Conservation (phyloP, 179 eudicot genomes). For the Gypsophila paniculata region DNA sequence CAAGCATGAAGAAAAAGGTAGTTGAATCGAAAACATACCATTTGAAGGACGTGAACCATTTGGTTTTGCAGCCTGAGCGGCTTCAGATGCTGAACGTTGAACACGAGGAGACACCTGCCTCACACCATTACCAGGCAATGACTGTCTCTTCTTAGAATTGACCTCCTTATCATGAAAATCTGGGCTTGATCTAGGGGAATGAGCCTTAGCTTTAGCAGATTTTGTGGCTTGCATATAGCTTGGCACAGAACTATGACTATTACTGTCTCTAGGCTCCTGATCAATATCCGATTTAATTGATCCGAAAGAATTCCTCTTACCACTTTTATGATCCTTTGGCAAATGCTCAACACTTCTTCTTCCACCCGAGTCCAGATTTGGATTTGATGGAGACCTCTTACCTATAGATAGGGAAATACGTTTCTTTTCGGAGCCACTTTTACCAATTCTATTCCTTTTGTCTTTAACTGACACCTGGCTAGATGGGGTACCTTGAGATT, state of each 20-base stretch:
- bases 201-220: slow-evolving; percentile 86
- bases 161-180: slow-evolving; percentile 68
- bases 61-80: slow-evolving; percentile 49
- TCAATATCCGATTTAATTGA: slow-evolving; percentile 64
- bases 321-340: slow-evolving; percentile 55
- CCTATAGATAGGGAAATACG: slow-evolving; percentile 46
- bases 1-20: background rate
- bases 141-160: slow-evolving; percentile 65
- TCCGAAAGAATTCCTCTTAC: slow-evolving; percentile 68
- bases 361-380: slow-evolving; percentile 42
- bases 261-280: slow-evolving; percentile 74
- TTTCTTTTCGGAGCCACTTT: slow-evolving; percentile 41
- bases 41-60: slow-evolving; percentile 46
- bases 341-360: slow-evolving; percentile 55
- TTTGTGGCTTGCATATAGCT: slow-evolving; percentile 95
- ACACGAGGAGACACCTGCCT: slow-evolving; percentile 68
- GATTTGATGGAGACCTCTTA: slow-evolving; percentile 43
- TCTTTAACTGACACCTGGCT: slow-evolving; percentile 57
- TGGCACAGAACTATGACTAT: slow-evolving; percentile 53
- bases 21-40: slow-evolving; percentile 38
- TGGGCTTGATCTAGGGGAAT: slow-evolving; percentile 86
- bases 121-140: slow-evolving; percentile 66
- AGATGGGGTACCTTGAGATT: slow-evolving; percentile 72
- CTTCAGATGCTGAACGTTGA: slow-evolving; percentile 47
- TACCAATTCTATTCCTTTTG: slow-evolving; percentile 47